Percentiles rank a stretch among this genome's conserved stretches.
These are phyloP conservation scores for Kappamyces sp. DNA, from an alignment of 192 early-diverging fungal genomes.

Conservation along the genomic window DNA sequence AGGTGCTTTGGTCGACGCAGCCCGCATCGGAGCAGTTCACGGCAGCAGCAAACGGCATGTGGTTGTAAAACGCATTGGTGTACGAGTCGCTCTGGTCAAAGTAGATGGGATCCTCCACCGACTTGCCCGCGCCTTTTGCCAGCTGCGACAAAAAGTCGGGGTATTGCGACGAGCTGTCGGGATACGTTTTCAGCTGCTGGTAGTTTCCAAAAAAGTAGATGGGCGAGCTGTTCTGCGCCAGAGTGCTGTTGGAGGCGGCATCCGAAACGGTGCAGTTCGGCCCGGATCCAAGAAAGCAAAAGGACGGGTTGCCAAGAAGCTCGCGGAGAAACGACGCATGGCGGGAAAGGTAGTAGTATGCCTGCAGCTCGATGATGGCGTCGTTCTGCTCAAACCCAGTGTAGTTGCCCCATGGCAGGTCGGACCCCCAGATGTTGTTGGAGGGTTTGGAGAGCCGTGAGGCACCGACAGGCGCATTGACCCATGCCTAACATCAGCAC, in stretches of 20 bases:
- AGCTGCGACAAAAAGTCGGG: conserved; percentile 5
- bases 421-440: conserved; percentile 15
- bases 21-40: conserved; percentile 12
- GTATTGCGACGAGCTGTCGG: conserved; percentile 1
- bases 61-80: conserved; percentile 6
- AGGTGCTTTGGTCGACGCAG: conserved; percentile 5
- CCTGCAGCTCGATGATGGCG: conserved; percentile 18
- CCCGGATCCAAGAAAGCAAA: conserved; percentile 11
- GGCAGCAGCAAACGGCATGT: conserved; percentile 11
- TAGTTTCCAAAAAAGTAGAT: conserved; percentile 11
- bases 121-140: conserved; percentile 2
- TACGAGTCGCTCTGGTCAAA: conserved; percentile 7
- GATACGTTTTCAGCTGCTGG: conserved; percentile 5
- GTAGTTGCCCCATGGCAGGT: conserved; percentile 5
- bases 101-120: neutral
- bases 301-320: neutral
- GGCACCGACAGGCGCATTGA: conserved; percentile 14
- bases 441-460: conserved; percentile 4
- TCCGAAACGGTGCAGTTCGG: conserved; percentile 13
- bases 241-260: neutral
- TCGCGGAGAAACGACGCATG: conserved; percentile 18
- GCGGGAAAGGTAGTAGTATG: conserved; percentile 10
- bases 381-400: conserved; percentile 12
- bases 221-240: conserved; percentile 1
- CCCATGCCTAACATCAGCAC: neutral